Base-by-base conservation (phyloP, 2,329 filamentous ascomycete genomes). In the Alternaria angustiovoidea region DNA sequence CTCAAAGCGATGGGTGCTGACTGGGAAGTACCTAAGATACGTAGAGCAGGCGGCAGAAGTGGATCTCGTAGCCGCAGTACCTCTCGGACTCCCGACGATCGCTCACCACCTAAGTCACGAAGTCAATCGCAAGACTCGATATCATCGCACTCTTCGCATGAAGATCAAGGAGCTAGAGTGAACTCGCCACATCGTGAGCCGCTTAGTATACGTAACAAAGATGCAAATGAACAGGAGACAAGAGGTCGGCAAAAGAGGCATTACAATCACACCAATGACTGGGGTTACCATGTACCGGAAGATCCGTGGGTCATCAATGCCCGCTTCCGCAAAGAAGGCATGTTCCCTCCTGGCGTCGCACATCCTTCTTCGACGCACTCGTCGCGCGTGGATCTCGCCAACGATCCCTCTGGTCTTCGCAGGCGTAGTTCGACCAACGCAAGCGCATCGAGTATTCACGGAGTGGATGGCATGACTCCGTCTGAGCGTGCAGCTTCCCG, bases 301-400 rank as follows among this genome's bases (percentile, higher is more conserved):
- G 94, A 98, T 72, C 92, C 94, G 11, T 98, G 94, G 94, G 92
- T 96, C 64, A 96, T 98, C 74, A 89, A 91, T 63, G 93, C 95
- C 26, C 91, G 94, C 49, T 95, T 96, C 85, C 86, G 90, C 64
- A 96, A 95, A 68, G 87, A 92, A 66, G 91, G 93, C 84, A 88
- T 88, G 86, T 87, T 83, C 59, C 82, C 83, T 18, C 82, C 86
- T 1, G 81, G 81, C 53, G 78, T 81, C 16, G 70, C 78, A 20
- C 83, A 84, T 57, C 82, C 83, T 2, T 80, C 81, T 18, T 85
- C 83, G 7, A 82, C 83, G 16, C 81, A 85, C 66, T 82, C 79
- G 57, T 81, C 78, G 8, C 78, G 78, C 47, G 81, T 83, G 56
- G 81, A 85, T 65, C 81, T 87, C 12, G 63, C 65, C 34, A 64